phyloP scores from a whole-genome alignment of 2,329 filamentous ascomycete genomes.

The Metarhizium humberi region DNA sequence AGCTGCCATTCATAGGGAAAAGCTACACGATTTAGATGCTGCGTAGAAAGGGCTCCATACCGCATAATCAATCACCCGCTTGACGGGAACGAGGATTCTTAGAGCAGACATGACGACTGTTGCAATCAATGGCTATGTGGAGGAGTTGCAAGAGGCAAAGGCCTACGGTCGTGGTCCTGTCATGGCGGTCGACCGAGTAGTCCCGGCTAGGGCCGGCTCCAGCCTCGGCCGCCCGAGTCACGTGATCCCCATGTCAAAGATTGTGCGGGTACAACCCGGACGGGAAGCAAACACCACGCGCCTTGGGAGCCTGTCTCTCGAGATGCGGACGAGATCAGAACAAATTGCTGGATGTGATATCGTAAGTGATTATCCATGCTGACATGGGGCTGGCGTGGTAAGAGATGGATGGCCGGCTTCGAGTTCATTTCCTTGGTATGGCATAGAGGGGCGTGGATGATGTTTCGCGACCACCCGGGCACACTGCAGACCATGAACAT shows the following conservation, averaged over 20 bases:
- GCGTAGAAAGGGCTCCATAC: slow-evolving; percentile 34
- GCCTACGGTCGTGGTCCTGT: neutral
- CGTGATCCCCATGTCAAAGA: slow-evolving; percentile 17
- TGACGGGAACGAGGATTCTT: slow-evolving; percentile 71
- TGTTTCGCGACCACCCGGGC: no score
- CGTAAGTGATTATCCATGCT: no score
- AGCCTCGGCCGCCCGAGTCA: slow-evolving; percentile 29
- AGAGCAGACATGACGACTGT: slow-evolving; percentile 47
- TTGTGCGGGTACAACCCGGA: neutral
- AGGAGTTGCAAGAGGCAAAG: neutral
- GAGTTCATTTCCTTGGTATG: no score
- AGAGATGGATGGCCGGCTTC: no score
- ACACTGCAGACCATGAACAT: no score
- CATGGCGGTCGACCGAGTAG: slow-evolving; percentile 9
- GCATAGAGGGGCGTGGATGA: no score
- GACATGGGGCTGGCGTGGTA: no score
- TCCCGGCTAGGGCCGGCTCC: slow-evolving; percentile 35
- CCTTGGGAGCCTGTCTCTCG: no score
- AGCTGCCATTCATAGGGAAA: neutral
- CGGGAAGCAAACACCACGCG: no score
- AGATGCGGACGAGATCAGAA: no score
- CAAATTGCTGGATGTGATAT: no score
- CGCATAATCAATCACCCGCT: slow-evolving; percentile 81
- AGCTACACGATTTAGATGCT: neutral
- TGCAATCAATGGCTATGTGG: slow-evolving; percentile 2